Evolutionary conservation across 139 green algal genomes (phyloP).

Genomic region (Monoraphidium neglectum): DNA sequence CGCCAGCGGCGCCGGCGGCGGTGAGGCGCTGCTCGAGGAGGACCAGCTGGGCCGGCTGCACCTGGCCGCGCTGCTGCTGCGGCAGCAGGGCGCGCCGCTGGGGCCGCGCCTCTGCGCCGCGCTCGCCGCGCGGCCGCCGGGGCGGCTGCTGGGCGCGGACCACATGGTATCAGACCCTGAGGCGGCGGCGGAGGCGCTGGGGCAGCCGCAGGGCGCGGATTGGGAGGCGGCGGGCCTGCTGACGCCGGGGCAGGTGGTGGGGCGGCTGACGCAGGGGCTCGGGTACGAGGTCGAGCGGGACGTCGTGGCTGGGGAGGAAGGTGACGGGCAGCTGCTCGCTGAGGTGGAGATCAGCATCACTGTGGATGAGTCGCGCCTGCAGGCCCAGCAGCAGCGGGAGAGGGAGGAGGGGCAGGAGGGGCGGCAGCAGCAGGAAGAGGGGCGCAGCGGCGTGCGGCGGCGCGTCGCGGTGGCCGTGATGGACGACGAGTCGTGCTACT

Average conservation of each 20-base stretch:
- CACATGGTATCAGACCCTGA: no score
- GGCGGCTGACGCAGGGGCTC: not conserved
- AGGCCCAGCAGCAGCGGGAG: slow-evolving; percentile 11
- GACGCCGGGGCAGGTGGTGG: slow-evolving; percentile 17
- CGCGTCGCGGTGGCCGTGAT: slow-evolving; percentile 7
- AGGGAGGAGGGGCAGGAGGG: slow-evolving; percentile 11
- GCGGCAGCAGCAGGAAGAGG: not conserved
- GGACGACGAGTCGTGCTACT: slow-evolving; percentile 21
- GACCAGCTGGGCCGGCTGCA: no score
- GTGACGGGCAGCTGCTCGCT: no score
- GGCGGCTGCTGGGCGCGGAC: no score
- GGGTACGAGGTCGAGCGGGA: slow-evolving; percentile 10
- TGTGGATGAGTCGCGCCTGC: not conserved
- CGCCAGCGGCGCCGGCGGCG: no score
- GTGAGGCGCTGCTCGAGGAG: no score
- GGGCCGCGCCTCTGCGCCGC: no score
- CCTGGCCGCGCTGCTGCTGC: not conserved
- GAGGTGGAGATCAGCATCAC: no score
- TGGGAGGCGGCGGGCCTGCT: slow-evolving; percentile 25
- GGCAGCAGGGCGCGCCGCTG: not conserved
- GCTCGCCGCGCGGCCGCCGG: no score
- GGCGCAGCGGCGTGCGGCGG: no score
- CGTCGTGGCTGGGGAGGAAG: not conserved
- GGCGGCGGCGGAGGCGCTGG: no score
- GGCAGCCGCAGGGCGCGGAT: no score